phyloP scores from a whole-genome alignment of 2,329 filamentous ascomycete genomes.

The Juglanconis oblonga region DNA sequence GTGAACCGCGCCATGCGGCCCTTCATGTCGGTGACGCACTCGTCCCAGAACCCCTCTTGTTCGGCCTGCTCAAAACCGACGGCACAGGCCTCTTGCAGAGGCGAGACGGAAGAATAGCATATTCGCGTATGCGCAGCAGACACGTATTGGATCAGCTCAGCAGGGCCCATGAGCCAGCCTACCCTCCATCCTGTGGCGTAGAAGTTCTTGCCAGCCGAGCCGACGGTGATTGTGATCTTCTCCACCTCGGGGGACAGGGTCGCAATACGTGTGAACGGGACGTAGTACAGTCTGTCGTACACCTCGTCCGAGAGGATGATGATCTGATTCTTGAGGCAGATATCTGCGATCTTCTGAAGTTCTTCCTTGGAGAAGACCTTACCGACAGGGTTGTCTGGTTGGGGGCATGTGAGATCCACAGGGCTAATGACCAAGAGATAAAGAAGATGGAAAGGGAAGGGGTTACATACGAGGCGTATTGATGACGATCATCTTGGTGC shows the following conservation, averaged over 20 bases:
- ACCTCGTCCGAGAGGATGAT: conserved; percentile 92
- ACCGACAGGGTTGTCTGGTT: conserved; percentile 83
- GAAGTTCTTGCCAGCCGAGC: conserved; percentile 96
- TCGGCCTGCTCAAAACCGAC: conserved; percentile 92
- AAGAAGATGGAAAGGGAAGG: background rate
- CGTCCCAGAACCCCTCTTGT: conserved; percentile 79
- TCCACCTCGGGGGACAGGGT: conserved; percentile 90
- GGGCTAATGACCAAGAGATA: background rate
- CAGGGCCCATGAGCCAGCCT: conserved; percentile 86
- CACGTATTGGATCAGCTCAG: conserved; percentile 86
- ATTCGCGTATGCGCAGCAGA: conserved; percentile 92
- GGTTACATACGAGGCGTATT: conserved; percentile 62
- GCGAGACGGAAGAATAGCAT: conserved; percentile 91
- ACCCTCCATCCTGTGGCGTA: conserved; percentile 98
- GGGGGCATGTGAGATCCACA: background rate
- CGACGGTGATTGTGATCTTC: conserved; percentile 84
- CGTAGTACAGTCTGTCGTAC: conserved; percentile 93
- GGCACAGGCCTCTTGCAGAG: conserved; percentile 89
- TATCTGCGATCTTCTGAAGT: conserved; percentile 76
- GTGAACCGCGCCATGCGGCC: conserved; percentile 86
- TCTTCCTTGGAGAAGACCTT: conserved; percentile 90
- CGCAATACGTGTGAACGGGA: conserved; percentile 88
- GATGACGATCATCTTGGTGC: conserved; percentile 94
- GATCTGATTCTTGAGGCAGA: conserved; percentile 90
- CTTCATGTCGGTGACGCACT: conserved; percentile 83